Conservation (phyloP, 768 basidiomycete genomes). For the Rhizopogon roseolus region DNA sequence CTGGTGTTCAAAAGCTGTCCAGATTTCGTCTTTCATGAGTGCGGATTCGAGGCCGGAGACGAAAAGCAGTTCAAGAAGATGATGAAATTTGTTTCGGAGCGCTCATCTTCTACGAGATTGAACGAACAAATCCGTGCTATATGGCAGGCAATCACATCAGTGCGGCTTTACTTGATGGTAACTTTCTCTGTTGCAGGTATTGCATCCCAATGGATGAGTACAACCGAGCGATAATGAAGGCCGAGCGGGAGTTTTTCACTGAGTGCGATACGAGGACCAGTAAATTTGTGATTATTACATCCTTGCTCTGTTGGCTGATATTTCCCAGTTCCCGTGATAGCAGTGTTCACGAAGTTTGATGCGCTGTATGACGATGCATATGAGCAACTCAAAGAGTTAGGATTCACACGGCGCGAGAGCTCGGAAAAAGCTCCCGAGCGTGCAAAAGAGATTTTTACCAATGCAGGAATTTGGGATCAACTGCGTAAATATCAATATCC, state of each 20-base stretch:
- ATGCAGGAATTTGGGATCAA: no score
- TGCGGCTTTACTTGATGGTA: no score
- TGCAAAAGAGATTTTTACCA: no score
- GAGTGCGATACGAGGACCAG: neutral
- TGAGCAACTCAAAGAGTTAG: no score
- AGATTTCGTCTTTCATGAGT: conserved; percentile 31
- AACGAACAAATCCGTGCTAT: neutral
- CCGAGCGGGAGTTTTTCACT: neutral
- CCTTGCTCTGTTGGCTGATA: no score
- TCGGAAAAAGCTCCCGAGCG: no score
- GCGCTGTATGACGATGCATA: no score
- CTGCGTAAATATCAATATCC: no score
- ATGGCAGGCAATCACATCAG: neutral
- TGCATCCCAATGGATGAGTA: neutral
- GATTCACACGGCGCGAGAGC: no score
- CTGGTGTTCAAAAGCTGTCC: conserved; percentile 24
- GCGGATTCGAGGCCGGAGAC: neutral
- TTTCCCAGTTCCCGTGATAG: no score
- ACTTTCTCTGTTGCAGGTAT: neutral
- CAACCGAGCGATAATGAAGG: neutral
- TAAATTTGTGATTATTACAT: neutral
- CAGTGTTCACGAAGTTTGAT: no score
- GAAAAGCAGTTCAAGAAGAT: neutral
- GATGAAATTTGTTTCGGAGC: neutral
- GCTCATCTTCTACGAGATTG: neutral